Base-by-base conservation (phyloP, 306 rosid genomes). In the Lathyrus sativus region DNA sequence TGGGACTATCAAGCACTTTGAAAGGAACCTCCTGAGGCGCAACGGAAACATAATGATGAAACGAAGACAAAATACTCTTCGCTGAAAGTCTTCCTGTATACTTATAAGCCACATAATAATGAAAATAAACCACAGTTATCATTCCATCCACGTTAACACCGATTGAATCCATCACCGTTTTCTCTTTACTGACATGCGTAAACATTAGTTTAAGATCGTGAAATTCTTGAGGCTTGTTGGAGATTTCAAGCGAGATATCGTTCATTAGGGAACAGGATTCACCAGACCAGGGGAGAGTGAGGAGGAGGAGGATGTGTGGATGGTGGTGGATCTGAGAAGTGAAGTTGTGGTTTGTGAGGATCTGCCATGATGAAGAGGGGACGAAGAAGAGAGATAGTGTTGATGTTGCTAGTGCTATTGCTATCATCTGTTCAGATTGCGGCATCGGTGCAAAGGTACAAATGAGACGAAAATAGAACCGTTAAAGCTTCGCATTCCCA, bases 311-410 rank as follows among this genome's bases (percentile, higher is more conserved):
- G 66, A 90, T 51, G 72, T 86, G 91, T 2, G 85, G 91, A 53
- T 92, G 85, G 65, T 80, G 93, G 26, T 88, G 85, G 84, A 88
- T 90, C 88, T 88, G 93, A 50, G 98, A 88, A 39, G 96, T 88
- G 81, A 83, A 90, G 60, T 90, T 90, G 62, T 88, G 93, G 53
- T 76, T 80, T 35, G 98, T 86, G 51, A 93, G 86, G 73, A 90
- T 70, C 58, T 88, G 84, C 97, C 98, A 91, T 11, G 87, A 84
- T 2, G 54, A 51, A 3, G 89, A 71, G 5, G 77, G 69, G 37
- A 50, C 2, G 11, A 33, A 9, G 33, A 57, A 67, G 24, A 59
- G 19, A 3, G 63, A 41, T 33, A 15, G 13, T 51, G 57, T 11
- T 70, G 50, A 3, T 53, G 8, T 6, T 44, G 76, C 24, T 46